phyloP scores from a whole-genome alignment of 306 rosid genomes.

The Malus sieversii region DNA sequence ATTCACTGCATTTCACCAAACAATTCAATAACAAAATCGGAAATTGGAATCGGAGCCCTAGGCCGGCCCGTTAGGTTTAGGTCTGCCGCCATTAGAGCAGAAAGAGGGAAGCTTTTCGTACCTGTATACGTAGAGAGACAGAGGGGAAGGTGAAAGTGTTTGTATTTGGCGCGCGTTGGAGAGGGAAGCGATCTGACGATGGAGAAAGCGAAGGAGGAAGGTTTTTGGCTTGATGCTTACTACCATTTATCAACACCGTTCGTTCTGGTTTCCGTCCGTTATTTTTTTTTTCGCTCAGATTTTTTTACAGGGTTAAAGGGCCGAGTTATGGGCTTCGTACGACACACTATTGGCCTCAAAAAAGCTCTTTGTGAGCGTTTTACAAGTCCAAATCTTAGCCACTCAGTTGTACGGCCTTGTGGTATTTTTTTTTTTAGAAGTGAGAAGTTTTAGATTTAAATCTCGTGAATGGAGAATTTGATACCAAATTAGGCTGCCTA shows the following conservation, averaged over 20 bases:
- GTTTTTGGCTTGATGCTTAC: conserved; percentile 21
- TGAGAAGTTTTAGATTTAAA: too few relatives aligned
- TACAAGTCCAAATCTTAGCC: too few relatives aligned
- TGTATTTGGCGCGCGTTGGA: conserved; percentile 24
- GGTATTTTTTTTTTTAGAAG: too few relatives aligned
- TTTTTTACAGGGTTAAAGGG: not conserved
- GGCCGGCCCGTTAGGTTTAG: conserved; percentile 13
- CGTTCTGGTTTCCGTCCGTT: conserved; percentile 1
- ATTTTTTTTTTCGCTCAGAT: not conserved
- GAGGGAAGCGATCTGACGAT: conserved; percentile 37
- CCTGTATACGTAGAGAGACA: not conserved
- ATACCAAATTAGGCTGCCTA: too few relatives aligned
- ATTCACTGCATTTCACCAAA: not conserved
- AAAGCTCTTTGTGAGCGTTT: not conserved
- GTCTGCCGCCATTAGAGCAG: not conserved
- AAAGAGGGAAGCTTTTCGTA: not conserved
- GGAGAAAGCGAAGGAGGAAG: conserved; percentile 25
- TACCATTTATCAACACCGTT: conserved; percentile 24
- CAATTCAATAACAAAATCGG: not conserved
- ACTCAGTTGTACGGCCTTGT: rapidly evolving
- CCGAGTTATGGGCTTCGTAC: not conserved
- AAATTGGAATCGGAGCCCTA: conserved; percentile 17
- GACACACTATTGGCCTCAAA: not conserved
- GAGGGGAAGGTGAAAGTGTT: not conserved
- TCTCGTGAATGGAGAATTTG: too few relatives aligned